Conservation (phyloP, 768 basidiomycete genomes). For the Leccinum incarnatum region DNA sequence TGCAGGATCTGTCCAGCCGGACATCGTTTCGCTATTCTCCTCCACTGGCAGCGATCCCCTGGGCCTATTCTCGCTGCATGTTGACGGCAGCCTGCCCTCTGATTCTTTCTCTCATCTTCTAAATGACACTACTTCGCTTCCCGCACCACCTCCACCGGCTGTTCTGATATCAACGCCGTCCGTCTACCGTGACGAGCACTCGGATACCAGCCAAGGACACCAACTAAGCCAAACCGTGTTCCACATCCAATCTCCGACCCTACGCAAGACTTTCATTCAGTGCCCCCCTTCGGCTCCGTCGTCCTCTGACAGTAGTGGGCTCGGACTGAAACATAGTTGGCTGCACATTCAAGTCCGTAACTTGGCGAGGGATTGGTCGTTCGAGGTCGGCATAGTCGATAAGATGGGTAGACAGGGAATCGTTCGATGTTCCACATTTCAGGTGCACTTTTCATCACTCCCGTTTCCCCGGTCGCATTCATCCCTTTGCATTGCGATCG, state of each 20-base stretch:
- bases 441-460: constrained; percentile 44
- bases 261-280: constrained; percentile 64
- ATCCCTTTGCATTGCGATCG: neutral
- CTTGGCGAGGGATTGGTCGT: constrained; percentile 65
- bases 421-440: constrained; percentile 74
- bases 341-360: constrained; percentile 73
- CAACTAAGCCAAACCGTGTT: constrained; percentile 64
- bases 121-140: constrained; percentile 52
- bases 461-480: constrained; percentile 1
- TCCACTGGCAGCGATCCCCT: constrained; percentile 66
- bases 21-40: constrained; percentile 70
- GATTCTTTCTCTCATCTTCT: constrained; percentile 68
- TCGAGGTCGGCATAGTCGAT: constrained; percentile 76
- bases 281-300: constrained; percentile 44
- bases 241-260: constrained; percentile 75
- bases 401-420: constrained; percentile 54
- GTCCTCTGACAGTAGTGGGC: constrained; percentile 23
- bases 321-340: constrained; percentile 71
- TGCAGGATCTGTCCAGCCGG: constrained; percentile 54
- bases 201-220: constrained; percentile 33
- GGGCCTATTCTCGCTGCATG: constrained; percentile 46
- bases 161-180: constrained; percentile 43
- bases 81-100: constrained; percentile 49
- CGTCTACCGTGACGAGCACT: constrained; percentile 27
- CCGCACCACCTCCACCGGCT: constrained; percentile 46